phyloP scores from a whole-genome alignment of 306 rosid species.

The Oxytropis ochrocephala region DNA sequence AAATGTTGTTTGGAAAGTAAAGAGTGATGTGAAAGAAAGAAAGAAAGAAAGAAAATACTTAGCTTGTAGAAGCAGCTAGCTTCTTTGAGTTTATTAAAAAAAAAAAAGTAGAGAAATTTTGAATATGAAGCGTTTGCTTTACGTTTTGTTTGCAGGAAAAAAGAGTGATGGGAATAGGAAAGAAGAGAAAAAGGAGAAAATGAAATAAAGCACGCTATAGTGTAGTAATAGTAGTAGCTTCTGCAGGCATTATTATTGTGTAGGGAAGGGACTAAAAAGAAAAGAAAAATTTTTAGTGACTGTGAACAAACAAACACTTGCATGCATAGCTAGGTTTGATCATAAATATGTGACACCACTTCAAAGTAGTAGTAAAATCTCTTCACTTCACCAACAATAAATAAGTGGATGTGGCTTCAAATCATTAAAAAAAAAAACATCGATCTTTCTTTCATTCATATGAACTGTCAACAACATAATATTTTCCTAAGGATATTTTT shows the following conservation, averaged over 20 bases:
- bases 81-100: constrained; percentile 21
- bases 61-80: constrained; percentile 27
- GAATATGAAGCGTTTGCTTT: constrained; percentile 69
- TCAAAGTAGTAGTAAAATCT: neutral
- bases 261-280: constrained; percentile 45
- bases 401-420: constrained; percentile 10
- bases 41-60: constrained; percentile 22
- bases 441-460: constrained; percentile 36
- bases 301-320: constrained; percentile 19
- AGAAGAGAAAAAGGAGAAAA: constrained; percentile 21
- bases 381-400: neutral
- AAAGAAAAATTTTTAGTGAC: constrained; percentile 43
- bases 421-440: constrained; percentile 23
- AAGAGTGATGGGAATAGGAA: constrained; percentile 29
- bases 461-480: constrained; percentile 33
- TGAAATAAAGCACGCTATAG: neutral
- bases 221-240: neutral
- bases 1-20: constrained; percentile 15
- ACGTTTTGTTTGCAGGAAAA: constrained; percentile 60
- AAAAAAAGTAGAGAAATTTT: constrained; percentile 27
- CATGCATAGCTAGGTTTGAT: constrained; percentile 36
- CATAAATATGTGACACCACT: constrained; percentile 11
- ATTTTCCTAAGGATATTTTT: neutral
- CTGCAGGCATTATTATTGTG: constrained; percentile 64
- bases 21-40: neutral